These are phyloP conservation scores for Omphalotus guepiniiformis DNA, from an alignment of 768 basidiomycete species.

Conservation along the genomic window DNA sequence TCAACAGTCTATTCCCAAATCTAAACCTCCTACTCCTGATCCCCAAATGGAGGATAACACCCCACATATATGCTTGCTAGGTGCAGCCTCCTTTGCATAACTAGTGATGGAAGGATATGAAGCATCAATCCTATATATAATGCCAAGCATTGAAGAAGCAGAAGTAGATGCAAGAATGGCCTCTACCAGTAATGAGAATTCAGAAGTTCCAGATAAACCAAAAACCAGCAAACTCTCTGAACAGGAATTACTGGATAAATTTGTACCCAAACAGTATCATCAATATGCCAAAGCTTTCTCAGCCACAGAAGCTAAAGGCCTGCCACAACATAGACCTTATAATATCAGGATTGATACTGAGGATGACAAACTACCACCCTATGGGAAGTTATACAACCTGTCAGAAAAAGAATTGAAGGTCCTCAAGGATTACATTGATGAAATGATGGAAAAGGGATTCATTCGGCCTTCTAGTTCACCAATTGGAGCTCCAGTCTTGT, in stretches of 20 bases:
- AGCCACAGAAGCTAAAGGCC: neutral
- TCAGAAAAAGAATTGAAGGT: neutral
- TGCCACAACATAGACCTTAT: neutral
- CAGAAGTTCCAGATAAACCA: too few species aligned
- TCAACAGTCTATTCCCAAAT: too few species aligned
- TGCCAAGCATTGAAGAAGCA: too few species aligned
- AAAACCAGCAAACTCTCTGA: too few species aligned
- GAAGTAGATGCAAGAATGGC: too few species aligned
- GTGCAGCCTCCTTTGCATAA: too few species aligned
- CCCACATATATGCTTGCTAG: too few species aligned
- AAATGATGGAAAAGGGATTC: slow-evolving; percentile 1
- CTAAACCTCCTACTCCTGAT: too few species aligned
- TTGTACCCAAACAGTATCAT: neutral
- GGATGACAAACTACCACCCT: neutral
- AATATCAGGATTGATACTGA: neutral
- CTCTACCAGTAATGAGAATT: too few species aligned
- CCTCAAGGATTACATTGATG: neutral
- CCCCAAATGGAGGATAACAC: too few species aligned
- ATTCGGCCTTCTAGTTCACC: slow-evolving; percentile 1
- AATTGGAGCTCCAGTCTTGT: slow-evolving; percentile 16
- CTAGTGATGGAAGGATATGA: too few species aligned
- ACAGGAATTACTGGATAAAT: neutral
- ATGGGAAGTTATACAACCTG: neutral
- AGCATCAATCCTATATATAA: too few species aligned
- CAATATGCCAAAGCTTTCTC: neutral